phyloP scores from a whole-genome alignment of 306 rosid genomes.

The Sindora glabra region DNA sequence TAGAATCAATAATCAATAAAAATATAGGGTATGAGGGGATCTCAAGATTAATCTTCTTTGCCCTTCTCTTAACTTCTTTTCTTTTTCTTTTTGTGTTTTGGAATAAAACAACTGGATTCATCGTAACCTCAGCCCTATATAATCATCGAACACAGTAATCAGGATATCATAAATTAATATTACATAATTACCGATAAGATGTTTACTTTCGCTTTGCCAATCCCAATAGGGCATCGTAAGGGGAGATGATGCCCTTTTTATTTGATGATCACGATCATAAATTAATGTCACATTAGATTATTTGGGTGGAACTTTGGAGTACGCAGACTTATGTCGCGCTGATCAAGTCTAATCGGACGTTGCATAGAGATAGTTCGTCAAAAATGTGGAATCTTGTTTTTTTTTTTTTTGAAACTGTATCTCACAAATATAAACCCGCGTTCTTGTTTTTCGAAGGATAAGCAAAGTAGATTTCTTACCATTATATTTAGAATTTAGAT shows the following conservation, averaged over 20 bases:
- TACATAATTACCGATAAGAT: conserved; percentile 13
- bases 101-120: conserved; percentile 1
- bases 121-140: not conserved
- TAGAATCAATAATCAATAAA: not conserved
- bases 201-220: conserved; percentile 15
- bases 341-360: not conserved
- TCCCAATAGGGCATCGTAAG: not conserved
- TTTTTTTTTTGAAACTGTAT: too few species aligned
- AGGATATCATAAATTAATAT: not conserved
- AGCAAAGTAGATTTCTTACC: too few species aligned
- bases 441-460: too few species aligned
- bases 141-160: not conserved
- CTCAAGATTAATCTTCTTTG: not conserved
- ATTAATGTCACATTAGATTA: too few species aligned
- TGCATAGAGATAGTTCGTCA: too few species aligned
- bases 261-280: too few species aligned
- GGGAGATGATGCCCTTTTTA: too few species aligned
- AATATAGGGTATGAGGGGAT: not conserved
- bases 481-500: too few species aligned
- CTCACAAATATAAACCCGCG: too few species aligned
- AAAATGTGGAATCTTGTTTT: too few species aligned
- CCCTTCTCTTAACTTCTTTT: not conserved
- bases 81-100: not conserved
- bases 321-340: not conserved
- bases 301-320: not conserved